phyloP scores from a whole-genome alignment of 768 basidiomycete species.

The Cantharellus anzutake region DNA sequence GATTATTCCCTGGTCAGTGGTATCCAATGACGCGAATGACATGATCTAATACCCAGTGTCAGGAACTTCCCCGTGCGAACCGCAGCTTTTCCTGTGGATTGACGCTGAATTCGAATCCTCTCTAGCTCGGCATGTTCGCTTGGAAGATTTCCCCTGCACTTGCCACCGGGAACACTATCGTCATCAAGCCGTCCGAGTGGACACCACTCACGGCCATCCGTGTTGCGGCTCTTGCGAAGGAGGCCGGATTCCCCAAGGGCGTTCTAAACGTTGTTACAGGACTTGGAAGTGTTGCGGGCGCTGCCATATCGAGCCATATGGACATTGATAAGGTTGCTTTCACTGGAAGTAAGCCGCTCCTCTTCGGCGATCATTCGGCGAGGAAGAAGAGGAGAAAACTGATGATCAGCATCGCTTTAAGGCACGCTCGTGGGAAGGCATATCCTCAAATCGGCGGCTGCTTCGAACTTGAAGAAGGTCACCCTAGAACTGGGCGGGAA shows the following conservation, averaged over 20 bases:
- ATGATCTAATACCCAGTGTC: neutral
- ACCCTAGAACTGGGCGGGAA: constrained; percentile 29
- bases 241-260: constrained; percentile 60
- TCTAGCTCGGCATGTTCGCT: constrained; percentile 33
- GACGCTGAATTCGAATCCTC: neutral
- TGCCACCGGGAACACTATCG: constrained; percentile 54
- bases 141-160: constrained; percentile 65
- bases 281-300: constrained; percentile 49
- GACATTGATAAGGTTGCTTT: constrained; percentile 61
- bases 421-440: constrained; percentile 56
- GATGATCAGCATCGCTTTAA: constrained; percentile 18
- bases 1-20: constrained; percentile 43
- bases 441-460: constrained; percentile 58
- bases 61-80: neutral
- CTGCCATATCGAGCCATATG: constrained; percentile 46
- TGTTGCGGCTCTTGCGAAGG: constrained; percentile 25
- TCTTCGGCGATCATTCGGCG: neutral
- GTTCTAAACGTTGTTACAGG: constrained; percentile 61
- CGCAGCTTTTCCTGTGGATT: too few species aligned
- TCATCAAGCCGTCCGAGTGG: constrained; percentile 67
- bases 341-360: constrained; percentile 34
- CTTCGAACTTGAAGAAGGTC: constrained; percentile 66
- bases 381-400: neutral
- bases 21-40: constrained; percentile 43
- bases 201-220: constrained; percentile 46